These are phyloP conservation scores for Lactifluus pinguis DNA, from an alignment of 768 basidiomycete genomes.

Conservation along the genomic window DNA sequence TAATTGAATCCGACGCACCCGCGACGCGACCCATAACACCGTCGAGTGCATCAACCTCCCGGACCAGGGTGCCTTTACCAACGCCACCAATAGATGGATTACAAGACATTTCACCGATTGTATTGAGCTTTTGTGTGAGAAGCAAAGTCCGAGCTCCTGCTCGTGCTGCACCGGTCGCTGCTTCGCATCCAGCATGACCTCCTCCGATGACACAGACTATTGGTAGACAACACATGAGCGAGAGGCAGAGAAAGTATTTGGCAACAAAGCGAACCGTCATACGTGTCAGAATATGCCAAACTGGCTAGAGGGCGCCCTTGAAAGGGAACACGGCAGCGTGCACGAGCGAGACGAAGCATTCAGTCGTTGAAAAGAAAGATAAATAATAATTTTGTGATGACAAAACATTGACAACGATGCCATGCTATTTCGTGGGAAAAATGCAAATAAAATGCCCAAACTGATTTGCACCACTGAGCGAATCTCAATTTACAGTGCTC, in stretches of 20 bases:
- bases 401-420: no score
- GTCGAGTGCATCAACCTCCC: slow-evolving; percentile 86
- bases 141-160: slow-evolving; percentile 74
- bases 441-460: no score
- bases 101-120: slow-evolving; percentile 79
- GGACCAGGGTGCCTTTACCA: slow-evolving; percentile 86
- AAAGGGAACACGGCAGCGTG: not conserved
- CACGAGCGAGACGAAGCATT: slow-evolving; percentile 7
- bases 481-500: no score
- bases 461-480: no score
- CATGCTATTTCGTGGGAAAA: no score
- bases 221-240: not conserved
- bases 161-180: slow-evolving; percentile 78
- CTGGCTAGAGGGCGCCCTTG: slow-evolving; percentile 1
- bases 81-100: slow-evolving; percentile 91
- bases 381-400: no score
- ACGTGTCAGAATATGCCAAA: not conserved
- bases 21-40: slow-evolving; percentile 79
- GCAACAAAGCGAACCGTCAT: slow-evolving; percentile 4
- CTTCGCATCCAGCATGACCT: slow-evolving; percentile 91
- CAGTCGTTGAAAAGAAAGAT: not conserved
- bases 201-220: slow-evolving; percentile 82
- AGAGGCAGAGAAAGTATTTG: not conserved
- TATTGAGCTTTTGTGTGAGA: slow-evolving; percentile 73
- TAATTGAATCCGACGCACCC: slow-evolving; percentile 36